Evolutionary conservation across 192 early-diverging fungal species (phyloP).

Genomic region (Piromyces finnis): DNA sequence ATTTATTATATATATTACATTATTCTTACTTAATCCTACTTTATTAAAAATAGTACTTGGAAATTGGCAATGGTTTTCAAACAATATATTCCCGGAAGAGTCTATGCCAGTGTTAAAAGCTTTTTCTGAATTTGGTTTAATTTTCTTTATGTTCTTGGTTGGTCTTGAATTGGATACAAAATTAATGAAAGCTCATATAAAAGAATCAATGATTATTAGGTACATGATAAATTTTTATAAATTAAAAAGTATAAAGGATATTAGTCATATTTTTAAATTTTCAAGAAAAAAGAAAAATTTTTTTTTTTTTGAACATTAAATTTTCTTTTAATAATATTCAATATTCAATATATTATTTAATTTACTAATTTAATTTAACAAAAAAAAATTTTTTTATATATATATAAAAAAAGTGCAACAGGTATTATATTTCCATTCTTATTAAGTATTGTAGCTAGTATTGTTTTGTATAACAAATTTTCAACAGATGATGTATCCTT

Average conservation of each 20-base stretch:
- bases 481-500: constrained; percentile 11
- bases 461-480: constrained; percentile 42
- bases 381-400: too few relatives aligned
- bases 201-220: constrained; percentile 13
- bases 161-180: constrained; percentile 66
- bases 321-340: too few relatives aligned
- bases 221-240: too few relatives aligned
- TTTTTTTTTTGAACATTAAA: too few relatives aligned
- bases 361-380: too few relatives aligned
- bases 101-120: constrained; percentile 56
- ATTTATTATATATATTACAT: too few relatives aligned
- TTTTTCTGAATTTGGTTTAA: constrained; percentile 71
- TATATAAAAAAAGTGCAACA: constrained; percentile 3
- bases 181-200: constrained; percentile 29
- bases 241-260: too few relatives aligned
- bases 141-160: constrained; percentile 77
- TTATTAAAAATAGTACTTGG: neutral
- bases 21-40: too few relatives aligned
- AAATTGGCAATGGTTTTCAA: neutral
- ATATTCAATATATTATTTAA: too few relatives aligned
- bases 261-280: too few relatives aligned
- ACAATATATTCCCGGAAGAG: constrained; percentile 47
- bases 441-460: constrained; percentile 52
- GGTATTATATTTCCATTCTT: constrained; percentile 75
- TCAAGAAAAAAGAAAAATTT: too few relatives aligned